These are phyloP conservation scores for Quercus lobata DNA, from an alignment of 331 rosid genomes.

Conservation along the genomic window DNA sequence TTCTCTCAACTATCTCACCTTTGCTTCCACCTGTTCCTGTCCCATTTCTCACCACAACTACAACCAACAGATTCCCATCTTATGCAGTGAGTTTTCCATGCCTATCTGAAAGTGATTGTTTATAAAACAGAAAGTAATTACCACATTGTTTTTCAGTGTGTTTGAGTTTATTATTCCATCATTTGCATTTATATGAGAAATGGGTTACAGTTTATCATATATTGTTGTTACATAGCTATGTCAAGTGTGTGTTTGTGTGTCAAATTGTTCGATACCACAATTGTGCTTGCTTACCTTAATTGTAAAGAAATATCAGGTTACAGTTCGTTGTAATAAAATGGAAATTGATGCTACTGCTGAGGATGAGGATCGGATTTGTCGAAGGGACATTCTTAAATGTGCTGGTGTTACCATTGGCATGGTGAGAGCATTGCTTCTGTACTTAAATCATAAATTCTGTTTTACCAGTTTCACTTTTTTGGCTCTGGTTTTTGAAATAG, in stretches of 20 bases:
- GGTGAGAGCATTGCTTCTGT: slow-evolving; percentile 49
- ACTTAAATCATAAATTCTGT: not conserved
- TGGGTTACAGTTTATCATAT: not conserved
- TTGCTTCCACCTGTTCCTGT: slow-evolving; percentile 37
- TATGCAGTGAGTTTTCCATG: slow-evolving; percentile 45
- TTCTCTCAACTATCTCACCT: slow-evolving; percentile 58
- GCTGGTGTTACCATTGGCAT: slow-evolving; percentile 59
- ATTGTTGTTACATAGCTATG: not conserved
- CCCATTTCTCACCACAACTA: slow-evolving; percentile 21
- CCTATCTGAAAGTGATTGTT: not conserved
- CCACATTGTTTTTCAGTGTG: not conserved
- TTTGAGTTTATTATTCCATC: not conserved
- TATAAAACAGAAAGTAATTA: not conserved
- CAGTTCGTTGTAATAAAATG: slow-evolving; percentile 49
- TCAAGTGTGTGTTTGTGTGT: not conserved
- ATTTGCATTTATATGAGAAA: not conserved
- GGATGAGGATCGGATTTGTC: slow-evolving; percentile 33
- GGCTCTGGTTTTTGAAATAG: not conserved
- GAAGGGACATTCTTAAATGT: slow-evolving; percentile 74
- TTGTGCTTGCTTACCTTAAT: not conserved
- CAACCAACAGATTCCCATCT: slow-evolving; percentile 33
- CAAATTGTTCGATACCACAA: not conserved
- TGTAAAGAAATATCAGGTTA: slow-evolving; percentile 35
- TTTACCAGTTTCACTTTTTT: too few species aligned
- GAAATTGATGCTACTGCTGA: slow-evolving; percentile 18